Evolutionary conservation across 306 rosid species (phyloP), one percentile per base, ranked within the genome.

Genomic region (Ormosia semicastrata): DNA sequence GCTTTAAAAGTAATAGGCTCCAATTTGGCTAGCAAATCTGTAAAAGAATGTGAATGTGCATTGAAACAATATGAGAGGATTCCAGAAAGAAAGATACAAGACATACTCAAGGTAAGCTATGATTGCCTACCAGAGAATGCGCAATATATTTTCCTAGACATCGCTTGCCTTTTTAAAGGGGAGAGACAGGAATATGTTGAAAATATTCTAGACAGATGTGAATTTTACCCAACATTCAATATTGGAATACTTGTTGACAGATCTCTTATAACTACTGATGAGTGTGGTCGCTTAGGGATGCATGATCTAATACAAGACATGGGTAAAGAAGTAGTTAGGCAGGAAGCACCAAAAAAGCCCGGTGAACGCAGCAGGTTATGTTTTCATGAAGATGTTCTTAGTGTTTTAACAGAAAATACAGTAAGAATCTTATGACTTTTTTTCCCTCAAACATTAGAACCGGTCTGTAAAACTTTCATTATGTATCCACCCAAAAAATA

Each of bases 221-320:
- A 33, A 5, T 62, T 32, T 5, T 13, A 2, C 7, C 67, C 67
- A 33, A 24, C 24, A 24, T 24, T 24, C 24, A 50, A 0, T 50
- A 13, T 50, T 13, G 11, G 58, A 33, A 12, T 71, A 15, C 13
- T 71, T 49, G 46, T 4, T 33, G 0, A 4, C 2, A 71, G 50
- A 8, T 49, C 11, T 15, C 76, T 71, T 0, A 3, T 71, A 7
- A 49, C 40, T 13, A 11, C 33, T 41, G 33, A 66, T 32, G 46
- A 53, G 1, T 24, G 1, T 72, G 64, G 17, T 5, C 17, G 8
- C 37, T 63, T 76, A 54, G 3, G 24, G 18, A 76, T 76, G 80
- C 80, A 76, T 62, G 62, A 62, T 76, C 80, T 76, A 32, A 76
- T 76, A 30, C 69, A 60, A 62, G 72, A 62, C 18, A 76, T 76